Percentiles rank a stretch among this genome's conserved stretches.
Evolutionary conservation across 371 early-diverging fungal genomes (phyloP).

Genomic region (Paraphysoderma sedebokerense): DNA sequence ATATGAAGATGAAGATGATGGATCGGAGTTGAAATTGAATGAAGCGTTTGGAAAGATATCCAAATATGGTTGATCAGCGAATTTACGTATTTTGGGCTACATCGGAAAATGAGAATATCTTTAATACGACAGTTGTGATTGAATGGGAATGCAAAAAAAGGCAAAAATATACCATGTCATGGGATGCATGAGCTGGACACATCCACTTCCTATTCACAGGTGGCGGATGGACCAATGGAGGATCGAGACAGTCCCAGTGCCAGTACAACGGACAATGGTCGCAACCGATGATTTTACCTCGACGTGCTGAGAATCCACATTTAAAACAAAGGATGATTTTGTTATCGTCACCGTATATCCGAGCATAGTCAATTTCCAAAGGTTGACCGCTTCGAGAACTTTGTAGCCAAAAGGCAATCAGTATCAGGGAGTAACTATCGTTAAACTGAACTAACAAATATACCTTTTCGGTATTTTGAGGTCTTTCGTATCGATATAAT

Average conservation of each 20-base stretch:
- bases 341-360: slow-evolving; percentile 29
- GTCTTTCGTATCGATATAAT: slow-evolving; percentile 27
- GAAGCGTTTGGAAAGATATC: no score
- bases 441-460: slow-evolving; percentile 11
- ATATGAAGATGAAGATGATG: no score
- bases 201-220: slow-evolving; percentile 49
- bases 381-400: slow-evolving; percentile 12
- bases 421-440: background rate
- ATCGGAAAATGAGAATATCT: no score
- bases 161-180: no score
- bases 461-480: slow-evolving; percentile 14
- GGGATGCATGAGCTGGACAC: slow-evolving; percentile 77
- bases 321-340: slow-evolving; percentile 34
- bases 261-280: slow-evolving; percentile 64
- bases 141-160: no score
- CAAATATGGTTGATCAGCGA: no score
- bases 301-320: slow-evolving; percentile 37
- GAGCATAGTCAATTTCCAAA: slow-evolving; percentile 26
- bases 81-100: no score
- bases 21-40: no score
- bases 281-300: slow-evolving; percentile 44
- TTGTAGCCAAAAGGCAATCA: slow-evolving; percentile 4
- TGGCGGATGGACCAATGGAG: slow-evolving; percentile 46
- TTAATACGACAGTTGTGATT: no score
- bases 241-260: slow-evolving; percentile 75